Conservation (phyloP, 495 filamentous ascomycete genomes). For the Tuber magnatum region DNA sequence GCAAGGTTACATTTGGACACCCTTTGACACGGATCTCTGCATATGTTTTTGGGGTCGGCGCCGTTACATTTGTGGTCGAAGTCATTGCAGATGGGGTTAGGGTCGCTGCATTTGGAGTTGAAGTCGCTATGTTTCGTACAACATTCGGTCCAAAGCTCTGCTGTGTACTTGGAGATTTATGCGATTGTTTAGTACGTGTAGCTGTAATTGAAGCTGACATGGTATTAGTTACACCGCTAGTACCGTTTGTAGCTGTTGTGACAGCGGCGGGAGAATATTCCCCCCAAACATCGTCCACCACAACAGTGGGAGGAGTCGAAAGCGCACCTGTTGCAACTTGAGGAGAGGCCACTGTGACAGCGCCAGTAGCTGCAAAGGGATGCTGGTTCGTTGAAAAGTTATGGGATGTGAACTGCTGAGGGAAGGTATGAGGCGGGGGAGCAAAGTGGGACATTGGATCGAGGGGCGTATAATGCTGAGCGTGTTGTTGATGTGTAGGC, state of each 20-base stretch:
- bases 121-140: background rate
- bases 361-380: background rate
- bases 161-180: background rate
- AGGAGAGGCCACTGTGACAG: background rate
- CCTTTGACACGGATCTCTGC: background rate
- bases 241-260: background rate
- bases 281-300: background rate
- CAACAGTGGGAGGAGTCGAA: slow-evolving; percentile 3
- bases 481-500: slow-evolving; percentile 27
- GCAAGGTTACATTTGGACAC: background rate
- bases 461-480: slow-evolving; percentile 24
- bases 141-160: background rate
- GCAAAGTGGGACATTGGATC: slow-evolving; percentile 2
- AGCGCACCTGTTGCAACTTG: background rate
- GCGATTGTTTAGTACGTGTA: background rate
- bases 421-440: background rate
- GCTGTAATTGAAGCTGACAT: background rate
- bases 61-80: background rate
- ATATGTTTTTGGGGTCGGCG: background rate
- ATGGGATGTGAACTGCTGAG: background rate
- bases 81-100: background rate
- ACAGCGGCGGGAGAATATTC: background rate
- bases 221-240: background rate
- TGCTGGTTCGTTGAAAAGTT: background rate
- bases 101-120: background rate